phyloP scores from a whole-genome alignment of 164 flowering plant species.

The Aristolochia fimbriata region DNA sequence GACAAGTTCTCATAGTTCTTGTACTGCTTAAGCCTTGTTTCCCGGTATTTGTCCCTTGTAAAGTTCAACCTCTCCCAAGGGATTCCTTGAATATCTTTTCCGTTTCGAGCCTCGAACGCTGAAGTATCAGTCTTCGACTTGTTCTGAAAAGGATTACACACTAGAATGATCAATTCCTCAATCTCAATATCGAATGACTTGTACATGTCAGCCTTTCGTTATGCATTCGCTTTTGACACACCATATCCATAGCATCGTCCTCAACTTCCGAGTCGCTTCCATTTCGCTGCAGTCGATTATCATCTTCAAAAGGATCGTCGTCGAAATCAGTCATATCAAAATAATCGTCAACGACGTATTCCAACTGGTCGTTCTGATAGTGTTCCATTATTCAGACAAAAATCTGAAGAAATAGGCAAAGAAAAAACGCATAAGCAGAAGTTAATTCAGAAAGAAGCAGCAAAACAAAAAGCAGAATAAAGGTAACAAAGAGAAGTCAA shows the following conservation, averaged over 20 bases:
- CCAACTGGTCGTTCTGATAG: conserved; percentile 42
- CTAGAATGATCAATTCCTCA: neutral
- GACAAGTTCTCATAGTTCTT: conserved; percentile 61
- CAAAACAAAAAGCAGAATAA: too few relatives aligned
- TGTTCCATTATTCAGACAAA: conserved; percentile 30
- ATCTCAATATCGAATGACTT: too few relatives aligned
- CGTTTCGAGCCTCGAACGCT: conserved; percentile 76
- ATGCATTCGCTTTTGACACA: conserved; percentile 7
- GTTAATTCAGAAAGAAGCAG: neutral
- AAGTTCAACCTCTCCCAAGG: conserved; percentile 86
- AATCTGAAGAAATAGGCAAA: too few relatives aligned
- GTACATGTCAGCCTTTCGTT: neutral
- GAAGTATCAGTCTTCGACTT: conserved; percentile 71
- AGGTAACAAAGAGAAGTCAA: too few relatives aligned
- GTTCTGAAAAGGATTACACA: conserved; percentile 16
- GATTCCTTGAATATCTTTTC: conserved; percentile 91
- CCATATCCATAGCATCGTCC: conserved; percentile 40
- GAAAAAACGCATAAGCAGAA: neutral
- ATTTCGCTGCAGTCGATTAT: conserved; percentile 4
- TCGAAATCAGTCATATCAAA: conserved; percentile 38
- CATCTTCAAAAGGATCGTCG: conserved; percentile 19
- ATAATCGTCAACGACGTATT: conserved; percentile 41
- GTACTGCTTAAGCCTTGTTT: conserved; percentile 68
- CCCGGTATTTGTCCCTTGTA: conserved; percentile 68
- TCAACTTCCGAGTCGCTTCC: conserved; percentile 34